Base-by-base conservation (phyloP, 2,329 filamentous ascomycete genomes). In the Emmonsia crescens region DNA sequence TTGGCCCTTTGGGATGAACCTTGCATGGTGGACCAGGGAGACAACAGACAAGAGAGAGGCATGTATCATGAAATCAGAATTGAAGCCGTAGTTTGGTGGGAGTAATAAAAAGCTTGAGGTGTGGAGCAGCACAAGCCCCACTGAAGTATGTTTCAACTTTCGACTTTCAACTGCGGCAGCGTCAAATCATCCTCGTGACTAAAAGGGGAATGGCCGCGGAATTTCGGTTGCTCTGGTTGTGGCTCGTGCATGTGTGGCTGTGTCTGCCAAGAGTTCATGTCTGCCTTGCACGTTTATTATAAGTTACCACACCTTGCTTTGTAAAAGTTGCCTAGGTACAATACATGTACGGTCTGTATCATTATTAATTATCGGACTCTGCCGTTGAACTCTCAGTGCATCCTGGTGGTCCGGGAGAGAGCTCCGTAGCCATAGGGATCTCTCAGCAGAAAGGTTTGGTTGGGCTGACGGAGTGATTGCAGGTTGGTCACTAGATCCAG, bases 111-210 rank as follows among this genome's bases (percentile, higher is more conserved):
- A 46, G 8, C 16, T 46, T 21, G 42, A 6, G 42, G 42, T 46
- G 38, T 42, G 42, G 42, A 46, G 42, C 8, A 46, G 9, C n/a
- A 21, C n/a, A 9, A 21, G 42, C 8, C 9, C 42, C 42, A 46
- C 42, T 9, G n/a, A 10, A 46, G n/a, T 5, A n/a, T 44, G 42
- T 21, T 21, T 46, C 42, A 46, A 46, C 51, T 56, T 60, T 38
- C 59, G 59, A 44, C 56, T 56, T 24, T 38, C 59, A 56, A 48
- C 19, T n/a, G n/a, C n/a, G n/a, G n/a, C n/a, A n/a, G n/a, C n/a
- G n/a, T n/a, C n/a, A 60, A 36, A 55, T 48, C 59, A 55, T 36
- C 33, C 5, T 36, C 5, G 33, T 16, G 38, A 40, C 38, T 40
- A 10, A 16, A 40, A 40, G 14, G 42, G 42, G 42, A n/a, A 44